Evolutionary conservation across 2,329 filamentous ascomycete species (phyloP), one percentile per base, ranked within the genome.

Genomic region (Pseudomassariella vexata): DNA sequence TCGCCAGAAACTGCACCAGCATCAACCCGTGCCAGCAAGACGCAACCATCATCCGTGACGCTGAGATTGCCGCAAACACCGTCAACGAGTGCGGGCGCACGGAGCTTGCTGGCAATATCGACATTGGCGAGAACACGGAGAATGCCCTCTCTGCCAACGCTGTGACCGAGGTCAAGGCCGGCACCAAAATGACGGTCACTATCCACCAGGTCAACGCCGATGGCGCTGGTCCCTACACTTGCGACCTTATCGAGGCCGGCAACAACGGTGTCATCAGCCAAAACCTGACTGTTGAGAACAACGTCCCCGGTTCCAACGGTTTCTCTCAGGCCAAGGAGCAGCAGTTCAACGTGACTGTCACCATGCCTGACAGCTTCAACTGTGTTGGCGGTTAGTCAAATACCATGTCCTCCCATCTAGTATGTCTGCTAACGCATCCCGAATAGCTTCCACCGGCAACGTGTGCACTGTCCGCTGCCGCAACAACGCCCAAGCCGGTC

Each of bases 11-110:
- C 52, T 79, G 77, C 53, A 79, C 74, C 11, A 60, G 62, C 34
- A 76, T 79, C 59, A 76, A 66, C 51, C 77, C 78, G 14, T 82
- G 79, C 62, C 76, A 82, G 48, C 72, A 76, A 41, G 78, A 82
- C 36, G 64, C 75, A 9, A 79, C 75, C 32, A 67, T 80, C 47
- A 82, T 82, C 55, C 66, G 68, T 32, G 72, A 77, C 36, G 67
- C 66, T 11, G 65, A 76, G 58, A 68, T 74, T 44, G 39, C 43
- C 6, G 55, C 60, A 32, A 73, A 73, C 45, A 50, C 69, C 6
- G 73, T 74, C 29, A 76, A 74, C 44, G 64, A 71, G 36, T 82
- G 79, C 48, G 79, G 79, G 26, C 68, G 77, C 39, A 83, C 77
- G 7, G 64, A 79, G 50, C 50, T 73, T 28, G 47, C 60, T 33